Conservation (phyloP, 2,329 filamentous ascomycete genomes). For the Hyphodiscus sp. region DNA sequence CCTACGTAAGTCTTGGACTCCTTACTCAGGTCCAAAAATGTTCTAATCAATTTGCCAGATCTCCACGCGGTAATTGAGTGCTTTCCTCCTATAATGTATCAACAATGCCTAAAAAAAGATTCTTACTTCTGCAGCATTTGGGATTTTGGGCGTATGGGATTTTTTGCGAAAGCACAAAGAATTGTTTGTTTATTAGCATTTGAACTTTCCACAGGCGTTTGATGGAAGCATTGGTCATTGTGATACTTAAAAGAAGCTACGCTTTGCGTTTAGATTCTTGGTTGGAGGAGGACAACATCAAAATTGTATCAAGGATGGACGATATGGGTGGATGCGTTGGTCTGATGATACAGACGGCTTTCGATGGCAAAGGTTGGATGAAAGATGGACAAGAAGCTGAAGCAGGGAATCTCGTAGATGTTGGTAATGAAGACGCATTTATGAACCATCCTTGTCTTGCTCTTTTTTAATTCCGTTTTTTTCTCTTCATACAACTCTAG, state of each 20-base stretch:
- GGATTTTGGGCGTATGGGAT: constrained; percentile 5
- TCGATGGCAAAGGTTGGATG: not conserved
- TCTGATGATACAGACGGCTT: not conserved
- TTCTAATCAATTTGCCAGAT: constrained; percentile 15
- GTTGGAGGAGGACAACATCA: constrained; percentile 5
- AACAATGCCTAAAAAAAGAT: constrained; percentile 21
- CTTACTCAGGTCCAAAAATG: not conserved
- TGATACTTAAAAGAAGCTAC: not conserved
- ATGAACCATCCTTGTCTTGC: not conserved
- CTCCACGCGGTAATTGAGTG: constrained; percentile 19
- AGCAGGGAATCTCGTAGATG: constrained; percentile 1
- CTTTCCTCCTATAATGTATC: constrained; percentile 20
- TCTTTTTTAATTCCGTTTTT: too few species aligned
- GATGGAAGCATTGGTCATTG: constrained; percentile 1
- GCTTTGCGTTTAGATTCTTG: constrained; percentile 2
- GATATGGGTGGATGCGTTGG: not conserved
- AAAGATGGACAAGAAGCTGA: not conserved
- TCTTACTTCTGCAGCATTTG: constrained; percentile 7
- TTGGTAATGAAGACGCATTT: constrained; percentile 6
- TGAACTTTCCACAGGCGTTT: constrained; percentile 7
- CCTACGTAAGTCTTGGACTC: constrained; percentile 17
- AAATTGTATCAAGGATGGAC: constrained; percentile 13
- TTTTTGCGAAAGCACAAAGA: constrained; percentile 3
- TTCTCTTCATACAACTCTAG: too few species aligned
- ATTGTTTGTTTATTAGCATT: constrained; percentile 9